Evolutionary conservation across 2,329 filamentous ascomycete genomes (phyloP), one percentile per base, ranked within the genome.

Genomic region (Calonectria pteridis): DNA sequence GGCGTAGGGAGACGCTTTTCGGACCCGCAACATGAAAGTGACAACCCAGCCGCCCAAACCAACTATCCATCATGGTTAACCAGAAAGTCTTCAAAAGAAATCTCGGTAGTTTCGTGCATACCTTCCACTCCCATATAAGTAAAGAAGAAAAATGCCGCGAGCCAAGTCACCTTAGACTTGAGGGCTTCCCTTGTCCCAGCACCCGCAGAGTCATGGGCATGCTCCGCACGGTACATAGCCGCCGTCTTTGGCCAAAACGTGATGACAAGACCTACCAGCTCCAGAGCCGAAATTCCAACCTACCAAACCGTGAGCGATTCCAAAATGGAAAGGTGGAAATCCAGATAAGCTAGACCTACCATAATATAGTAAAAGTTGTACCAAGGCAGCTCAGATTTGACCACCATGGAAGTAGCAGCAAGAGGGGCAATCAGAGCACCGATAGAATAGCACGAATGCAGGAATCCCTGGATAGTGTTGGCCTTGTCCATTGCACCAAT

Each of bases 1-100:
- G 0, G 91, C 90, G 77, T 94, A 95, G 0, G 90, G 84, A 2
- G 85, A 88, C 1, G 91, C 93, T 7, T 92, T 84, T 18, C 94
- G 89, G 13, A 94, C 91, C 16, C 90, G 89, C 7, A 94, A 90
- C 93, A 96, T 95, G 82, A 96, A 95, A 0, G 92, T 92, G 40
- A 95, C 92, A 40, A 96, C 92, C 94, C 94, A 96, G 5, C 94
- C 94, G 28, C 93, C 93, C 1, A 95, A 87, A 0, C 91, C 92
- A 64, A 94, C 85, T 86, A 20, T 0, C 23, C 1, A 4, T 43
- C 23, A 29, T 23, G 4, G 23, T 80, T 33, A 82, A 73, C 64
- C 58, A 1, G 29, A 0, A 1, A 23, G 53, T 18, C 29, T 5
- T 7, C 11, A 10, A 1, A 2, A 4, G 11, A 6, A 9, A 14